Base-by-base conservation (phyloP, 208 protist species). In the Acanthamoeba royreba region DNA sequence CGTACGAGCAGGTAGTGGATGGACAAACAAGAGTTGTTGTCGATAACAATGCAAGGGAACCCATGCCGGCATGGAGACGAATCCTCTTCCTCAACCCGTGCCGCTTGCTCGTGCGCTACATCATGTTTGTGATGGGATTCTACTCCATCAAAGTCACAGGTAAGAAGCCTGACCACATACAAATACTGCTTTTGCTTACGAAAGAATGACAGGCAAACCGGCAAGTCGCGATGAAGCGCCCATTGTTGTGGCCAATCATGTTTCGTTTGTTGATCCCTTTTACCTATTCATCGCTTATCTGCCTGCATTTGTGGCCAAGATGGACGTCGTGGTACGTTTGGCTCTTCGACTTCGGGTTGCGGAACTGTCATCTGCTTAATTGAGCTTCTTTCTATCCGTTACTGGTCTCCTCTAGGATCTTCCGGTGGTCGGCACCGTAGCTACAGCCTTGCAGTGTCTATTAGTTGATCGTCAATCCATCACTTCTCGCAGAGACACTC, bases 231-330 rank as follows among this genome's bases (percentile, higher is more conserved):
- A 25, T 3, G 69, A 87, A 22, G 79, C 79, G 45, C 25, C 43
- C 17, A 87, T 87, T 28, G 79, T 87, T 25, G 79, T 87, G 43
- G 49, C 46, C 79, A 87, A 87, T 25, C 79, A 87, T n/a, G 79
- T 87, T 8, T 87, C 79, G 5, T 87, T 87, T 47, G 46, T 61
- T 4, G 79, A 87, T 31, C 79, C 79, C 33, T 87, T 87, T 31
- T 87, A 87, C 79, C 69, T 79, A 9, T 79, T 79, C 69, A 42
- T 87, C 45, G 43, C 43, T 38, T 87, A 87, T 47, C 5, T 58
- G 45, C 79, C 69, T 22, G 4, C 69, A n/a, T 79, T 79, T 19
- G 69, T 79, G 8, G 69, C 69, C 69, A 79, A 79, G 69, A 42
- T 31, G 28, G 69, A 79, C 40, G 69, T 79, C 15, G 69, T 49